Evolutionary conservation across 352 stramenopile species (phyloP).

Genomic region (Bremia lactucae): DNA sequence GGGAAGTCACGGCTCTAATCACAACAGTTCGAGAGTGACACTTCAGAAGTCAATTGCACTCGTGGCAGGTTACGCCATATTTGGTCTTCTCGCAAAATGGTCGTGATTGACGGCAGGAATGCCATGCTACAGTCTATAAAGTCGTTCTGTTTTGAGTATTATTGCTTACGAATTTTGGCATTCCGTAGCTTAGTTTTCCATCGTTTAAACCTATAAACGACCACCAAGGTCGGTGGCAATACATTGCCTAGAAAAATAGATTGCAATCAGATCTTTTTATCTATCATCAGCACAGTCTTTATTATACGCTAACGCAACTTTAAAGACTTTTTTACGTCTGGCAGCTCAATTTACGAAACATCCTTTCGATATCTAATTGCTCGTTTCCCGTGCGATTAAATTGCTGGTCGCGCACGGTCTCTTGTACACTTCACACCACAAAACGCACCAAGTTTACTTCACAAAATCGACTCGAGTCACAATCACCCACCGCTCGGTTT

Average conservation of each 20-base stretch:
- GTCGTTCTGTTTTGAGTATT: no score
- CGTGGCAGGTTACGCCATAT: constrained; percentile 59
- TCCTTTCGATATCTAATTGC: no score
- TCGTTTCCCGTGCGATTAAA: constrained; percentile 19
- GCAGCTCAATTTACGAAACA: no score
- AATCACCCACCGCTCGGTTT: constrained; percentile 37
- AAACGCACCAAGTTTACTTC: constrained; percentile 29
- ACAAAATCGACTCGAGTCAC: constrained; percentile 27
- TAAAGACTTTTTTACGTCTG: no score
- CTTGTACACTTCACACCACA: constrained; percentile 26
- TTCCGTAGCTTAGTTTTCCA: no score
- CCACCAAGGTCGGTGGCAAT: no score
- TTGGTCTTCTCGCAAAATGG: constrained; percentile 71
- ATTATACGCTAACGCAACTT: no score
- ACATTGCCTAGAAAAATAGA: no score
- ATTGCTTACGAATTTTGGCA: no score
- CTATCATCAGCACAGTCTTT: constrained; percentile 11
- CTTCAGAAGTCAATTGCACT: constrained; percentile 44
- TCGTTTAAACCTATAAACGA: no score
- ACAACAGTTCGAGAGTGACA: constrained; percentile 9
- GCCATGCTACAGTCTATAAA: neutral
- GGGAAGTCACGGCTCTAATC: constrained; percentile 2
- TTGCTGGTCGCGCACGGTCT: constrained; percentile 30
- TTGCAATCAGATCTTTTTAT: neutral
- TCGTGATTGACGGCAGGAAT: constrained; percentile 34